Base-by-base conservation (phyloP, 1,284 basidiomycete species). In the Exobasidium cylindrosporum region DNA sequence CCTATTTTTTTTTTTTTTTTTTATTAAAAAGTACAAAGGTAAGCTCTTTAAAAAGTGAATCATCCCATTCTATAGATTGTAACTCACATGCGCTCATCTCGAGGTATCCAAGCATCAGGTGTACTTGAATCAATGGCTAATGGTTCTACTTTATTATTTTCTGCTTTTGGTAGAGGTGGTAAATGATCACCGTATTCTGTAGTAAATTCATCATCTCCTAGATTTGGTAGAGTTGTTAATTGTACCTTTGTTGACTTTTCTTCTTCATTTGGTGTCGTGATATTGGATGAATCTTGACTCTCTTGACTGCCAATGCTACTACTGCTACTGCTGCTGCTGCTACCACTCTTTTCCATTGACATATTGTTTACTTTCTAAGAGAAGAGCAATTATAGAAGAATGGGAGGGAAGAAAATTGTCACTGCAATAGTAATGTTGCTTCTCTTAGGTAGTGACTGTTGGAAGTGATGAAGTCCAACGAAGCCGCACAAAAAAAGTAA, bases 11-110 rank as follows among this genome's bases (percentile, higher is more conserved):
- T n/a, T 24, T 56, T 60, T 21, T 32, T 30, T 13, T 55, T 17
- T 44, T 28, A 45, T 21, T n/a, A 43, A 32, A 21, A 21, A n/a
- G 30, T 6, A 21, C 58, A 21, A 17, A 23, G 21, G 40, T 44
- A 26, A 58, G 26, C 17, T 58, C 6, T 2, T n/a, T 32, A 4
- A n/a, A 0, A 29, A n/a, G n/a, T n/a, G n/a, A n/a, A n/a, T 17
- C 21, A 29, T 26, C 45, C 3, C 10, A 11, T 4, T 26, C 11
- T 59, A 57, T 44, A 32, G 60, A n/a, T n/a, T n/a, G n/a, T n/a
- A n/a, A n/a, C n/a, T n/a, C n/a, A n/a, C 67, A 73, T 58, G 53
- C 72, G 69, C 53, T 70, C 71, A 47, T 74, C 71, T 21, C 73
- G 63, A 14, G 71, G 58, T 43, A 77, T 69, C 72, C 72, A 73